phyloP scores from a whole-genome alignment of 2,329 filamentous ascomycete genomes.

The Epichloe glyceriae region DNA sequence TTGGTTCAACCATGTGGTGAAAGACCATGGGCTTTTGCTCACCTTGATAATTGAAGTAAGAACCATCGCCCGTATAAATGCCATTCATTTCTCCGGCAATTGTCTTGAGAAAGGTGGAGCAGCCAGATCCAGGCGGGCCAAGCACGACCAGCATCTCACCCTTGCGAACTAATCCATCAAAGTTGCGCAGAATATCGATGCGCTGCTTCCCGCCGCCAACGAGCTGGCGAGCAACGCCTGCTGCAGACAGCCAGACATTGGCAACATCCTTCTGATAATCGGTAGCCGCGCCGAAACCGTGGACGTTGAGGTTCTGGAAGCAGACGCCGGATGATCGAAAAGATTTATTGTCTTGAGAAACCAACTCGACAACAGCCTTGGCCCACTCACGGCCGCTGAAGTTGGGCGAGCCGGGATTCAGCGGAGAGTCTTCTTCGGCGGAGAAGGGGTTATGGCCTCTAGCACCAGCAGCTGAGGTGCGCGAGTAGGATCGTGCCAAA shows the following conservation, averaged over 20 bases:
- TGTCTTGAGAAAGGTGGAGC: constrained; percentile 75
- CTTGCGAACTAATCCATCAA: constrained; percentile 54
- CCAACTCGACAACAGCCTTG: constrained; percentile 41
- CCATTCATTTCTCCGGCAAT: constrained; percentile 75
- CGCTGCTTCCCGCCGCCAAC: constrained; percentile 39
- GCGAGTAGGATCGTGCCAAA: constrained; percentile 43
- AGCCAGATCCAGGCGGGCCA: constrained; percentile 60
- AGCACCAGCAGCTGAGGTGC: constrained; percentile 24
- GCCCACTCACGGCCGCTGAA: constrained; percentile 48
- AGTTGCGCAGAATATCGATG: constrained; percentile 55
- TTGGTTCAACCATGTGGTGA: neutral
- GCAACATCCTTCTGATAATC: constrained; percentile 58
- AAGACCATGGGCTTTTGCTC: constrained; percentile 10
- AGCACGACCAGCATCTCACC: constrained; percentile 68
- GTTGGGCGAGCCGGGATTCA: constrained; percentile 39
- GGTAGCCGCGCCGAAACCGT: constrained; percentile 52
- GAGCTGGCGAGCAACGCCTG: constrained; percentile 32
- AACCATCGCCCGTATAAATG: constrained; percentile 55
- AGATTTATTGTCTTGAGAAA: constrained; percentile 36
- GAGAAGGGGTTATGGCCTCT: constrained; percentile 35
- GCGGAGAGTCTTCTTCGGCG: constrained; percentile 32
- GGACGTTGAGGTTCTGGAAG: constrained; percentile 55
- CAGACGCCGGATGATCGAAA: constrained; percentile 51
- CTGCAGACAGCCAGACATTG: constrained; percentile 44
- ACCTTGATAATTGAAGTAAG: constrained; percentile 75